Evolutionary conservation across 345 rosid genomes (phyloP), one percentile per base, ranked within the genome.

Genomic region (Syzygium grande): DNA sequence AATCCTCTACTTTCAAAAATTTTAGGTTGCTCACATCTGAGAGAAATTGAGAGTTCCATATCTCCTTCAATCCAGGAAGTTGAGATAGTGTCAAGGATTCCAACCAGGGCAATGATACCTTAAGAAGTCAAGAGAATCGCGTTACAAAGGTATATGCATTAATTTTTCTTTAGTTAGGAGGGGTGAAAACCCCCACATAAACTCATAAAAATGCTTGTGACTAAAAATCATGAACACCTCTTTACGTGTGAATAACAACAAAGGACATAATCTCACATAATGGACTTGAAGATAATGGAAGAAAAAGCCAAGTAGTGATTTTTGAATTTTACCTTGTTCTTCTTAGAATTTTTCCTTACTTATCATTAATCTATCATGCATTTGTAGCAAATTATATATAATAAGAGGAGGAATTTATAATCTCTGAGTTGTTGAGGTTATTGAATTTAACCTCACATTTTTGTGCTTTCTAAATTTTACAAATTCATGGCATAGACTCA

Each of bases 1-100:
- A 86, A 25, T 19, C 15, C 41, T 11, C 3, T 2, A 91, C 79
- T 2, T 11, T n/a, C 13, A 90, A 27, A 14, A 34, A 8, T 51
- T 84, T 88, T 3, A 90, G 83, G 84, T 85, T 84, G 56, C 84
- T 5, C 6, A 77, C 27, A 43, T 68, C 84, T 55, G 22, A 7
- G 2, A n/a, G 19, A n/a, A 30, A 43, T 15, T 29, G 19, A 19
- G 38, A 9, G 29, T 10, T 12, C 88, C 88, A 86, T 51, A 86
- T 73, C 55, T 77, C n/a, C 3, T 25, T 52, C 85, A 87, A 52
- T 6, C 78, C 78, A 34, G 85, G 51, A 41, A 87, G 84, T 29
- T 41, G 4, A 11, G 52, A 77, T 17, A 87, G 6, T 10, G n/a
- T 41, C 52, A 90, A 92, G 27, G 88, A 87, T 86, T 88, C 89